A percentile compares a stretch with the other conserved stretches of the same genome.
Conservation (phyloP, 169 alveolate genomes). For the Cryptosporidium canis region DNA sequence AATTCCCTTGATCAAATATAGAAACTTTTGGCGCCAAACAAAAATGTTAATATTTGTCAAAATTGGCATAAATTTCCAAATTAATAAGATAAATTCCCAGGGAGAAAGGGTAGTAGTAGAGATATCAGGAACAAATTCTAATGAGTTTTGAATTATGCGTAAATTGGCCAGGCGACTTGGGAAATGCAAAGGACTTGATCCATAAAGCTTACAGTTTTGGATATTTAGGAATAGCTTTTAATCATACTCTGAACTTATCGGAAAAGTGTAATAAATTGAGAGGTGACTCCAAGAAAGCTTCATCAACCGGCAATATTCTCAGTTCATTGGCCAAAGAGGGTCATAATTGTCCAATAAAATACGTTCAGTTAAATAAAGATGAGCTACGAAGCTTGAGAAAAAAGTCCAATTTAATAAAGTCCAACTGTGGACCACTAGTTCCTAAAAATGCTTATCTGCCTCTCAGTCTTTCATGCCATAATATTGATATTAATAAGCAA, state of each 20-base stretch:
- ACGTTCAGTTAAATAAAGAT: not conserved
- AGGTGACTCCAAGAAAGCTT: not conserved
- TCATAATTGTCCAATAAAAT: slow-evolving; percentile 48
- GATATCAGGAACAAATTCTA: not conserved
- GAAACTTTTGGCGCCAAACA: not conserved
- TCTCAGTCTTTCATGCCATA: slow-evolving; percentile 57
- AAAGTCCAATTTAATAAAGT: not conserved
- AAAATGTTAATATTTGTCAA: not conserved
- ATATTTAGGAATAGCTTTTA: slow-evolving; percentile 58
- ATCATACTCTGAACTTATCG: slow-evolving; percentile 9
- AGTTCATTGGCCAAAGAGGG: slow-evolving; percentile 51
- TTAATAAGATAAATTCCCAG: not conserved
- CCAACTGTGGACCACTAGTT: slow-evolving; percentile 23
- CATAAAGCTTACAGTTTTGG: slow-evolving; percentile 45
- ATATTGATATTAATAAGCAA: slow-evolving; percentile 2
- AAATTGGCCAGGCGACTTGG: slow-evolving; percentile 42
- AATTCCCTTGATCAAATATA: no score
- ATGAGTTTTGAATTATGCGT: slow-evolving; percentile 68
- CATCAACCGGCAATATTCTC: not conserved
- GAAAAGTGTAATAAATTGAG: slow-evolving; percentile 34
- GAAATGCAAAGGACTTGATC: not conserved
- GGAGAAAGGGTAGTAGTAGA: not conserved
- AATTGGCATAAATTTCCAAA: not conserved
- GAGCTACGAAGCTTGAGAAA: slow-evolving; percentile 1
- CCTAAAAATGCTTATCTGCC: slow-evolving; percentile 55